Conservation (phyloP, 1,284 basidiomycete genomes). For the Schizopora paradoxa region DNA sequence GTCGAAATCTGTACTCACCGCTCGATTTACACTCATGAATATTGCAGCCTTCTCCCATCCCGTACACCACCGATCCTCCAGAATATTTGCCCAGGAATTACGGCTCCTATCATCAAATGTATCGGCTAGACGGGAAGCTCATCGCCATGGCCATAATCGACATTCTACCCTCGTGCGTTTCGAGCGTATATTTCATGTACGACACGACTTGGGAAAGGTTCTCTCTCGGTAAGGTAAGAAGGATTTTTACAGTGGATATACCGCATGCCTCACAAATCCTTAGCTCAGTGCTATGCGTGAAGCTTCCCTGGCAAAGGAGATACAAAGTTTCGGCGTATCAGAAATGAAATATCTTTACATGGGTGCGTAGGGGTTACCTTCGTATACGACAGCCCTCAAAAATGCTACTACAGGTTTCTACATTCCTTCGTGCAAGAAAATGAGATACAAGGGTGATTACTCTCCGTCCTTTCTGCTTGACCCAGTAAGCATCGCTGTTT, state of each 20-base stretch:
- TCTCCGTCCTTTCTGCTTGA: conserved; percentile 85
- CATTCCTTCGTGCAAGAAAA: conserved; percentile 88
- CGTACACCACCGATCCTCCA: conserved; percentile 45
- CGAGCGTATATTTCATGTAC: conserved; percentile 96
- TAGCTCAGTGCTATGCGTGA: conserved; percentile 86
- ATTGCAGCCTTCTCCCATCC: conserved; percentile 48
- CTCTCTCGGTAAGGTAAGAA: conserved; percentile 80
- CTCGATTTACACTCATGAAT: neutral
- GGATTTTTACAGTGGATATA: too few relatives aligned
- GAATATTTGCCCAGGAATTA: conserved; percentile 63
- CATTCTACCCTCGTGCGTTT: conserved; percentile 85
- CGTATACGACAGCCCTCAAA: neutral
- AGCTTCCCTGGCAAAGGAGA: conserved; percentile 64
- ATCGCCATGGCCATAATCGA: conserved; percentile 90
- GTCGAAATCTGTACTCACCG: conserved; percentile 5
- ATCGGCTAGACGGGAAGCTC: conserved; percentile 74
- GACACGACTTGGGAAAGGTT: conserved; percentile 71
- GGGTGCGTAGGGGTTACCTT: conserved; percentile 46
- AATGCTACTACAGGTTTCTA: conserved; percentile 76
- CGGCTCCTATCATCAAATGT: conserved; percentile 84
- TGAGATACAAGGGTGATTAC: conserved; percentile 96
- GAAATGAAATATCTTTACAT: conserved; percentile 74
- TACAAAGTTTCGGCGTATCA: conserved; percentile 61
- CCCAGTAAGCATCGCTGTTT: conserved; percentile 49
- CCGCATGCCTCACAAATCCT: too few relatives aligned